phyloP scores from a whole-genome alignment of 495 filamentous ascomycete species.

The Neohortaea acidophila region DNA sequence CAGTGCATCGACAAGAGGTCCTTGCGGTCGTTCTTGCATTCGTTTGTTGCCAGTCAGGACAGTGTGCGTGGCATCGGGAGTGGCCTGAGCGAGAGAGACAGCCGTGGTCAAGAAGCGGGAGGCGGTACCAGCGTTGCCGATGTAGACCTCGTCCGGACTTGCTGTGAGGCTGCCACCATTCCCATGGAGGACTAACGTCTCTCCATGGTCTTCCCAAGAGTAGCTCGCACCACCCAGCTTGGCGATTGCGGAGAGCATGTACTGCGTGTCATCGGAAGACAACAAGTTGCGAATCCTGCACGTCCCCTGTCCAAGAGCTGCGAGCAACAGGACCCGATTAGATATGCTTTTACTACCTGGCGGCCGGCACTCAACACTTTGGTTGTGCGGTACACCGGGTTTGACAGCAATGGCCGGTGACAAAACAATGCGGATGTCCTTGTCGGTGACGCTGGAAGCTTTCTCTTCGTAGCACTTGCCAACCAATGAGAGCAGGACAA shows the following conservation, averaged over 20 bases:
- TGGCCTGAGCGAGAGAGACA: constrained; percentile 62
- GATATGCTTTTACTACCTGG: constrained; percentile 97
- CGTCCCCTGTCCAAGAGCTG: constrained; percentile 73
- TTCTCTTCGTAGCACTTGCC: constrained; percentile 72
- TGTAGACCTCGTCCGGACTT: constrained; percentile 60
- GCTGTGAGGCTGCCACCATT: constrained; percentile 75
- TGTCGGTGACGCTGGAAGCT: constrained; percentile 76
- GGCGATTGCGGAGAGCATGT: constrained; percentile 81
- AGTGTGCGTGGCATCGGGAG: constrained; percentile 43
- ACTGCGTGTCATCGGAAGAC: constrained; percentile 92
- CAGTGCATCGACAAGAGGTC: constrained; percentile 83
- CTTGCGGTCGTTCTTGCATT: constrained; percentile 93
- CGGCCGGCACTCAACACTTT: constrained; percentile 62
- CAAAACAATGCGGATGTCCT: constrained; percentile 68
- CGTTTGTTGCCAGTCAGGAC: constrained; percentile 84
- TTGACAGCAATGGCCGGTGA: constrained; percentile 62
- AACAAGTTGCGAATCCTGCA: constrained; percentile 83
- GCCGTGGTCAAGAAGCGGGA: constrained; percentile 92
- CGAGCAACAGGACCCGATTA: constrained; percentile 83
- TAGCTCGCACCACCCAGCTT: constrained; percentile 79
- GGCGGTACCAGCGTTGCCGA: constrained; percentile 93
- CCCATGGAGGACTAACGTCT: constrained; percentile 76
- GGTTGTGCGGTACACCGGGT: constrained; percentile 46
- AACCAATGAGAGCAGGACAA: constrained; percentile 87
- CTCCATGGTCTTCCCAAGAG: constrained; percentile 85